Base-by-base conservation (phyloP, 2,329 filamentous ascomycete genomes). In the Westerdykella ornata region DNA sequence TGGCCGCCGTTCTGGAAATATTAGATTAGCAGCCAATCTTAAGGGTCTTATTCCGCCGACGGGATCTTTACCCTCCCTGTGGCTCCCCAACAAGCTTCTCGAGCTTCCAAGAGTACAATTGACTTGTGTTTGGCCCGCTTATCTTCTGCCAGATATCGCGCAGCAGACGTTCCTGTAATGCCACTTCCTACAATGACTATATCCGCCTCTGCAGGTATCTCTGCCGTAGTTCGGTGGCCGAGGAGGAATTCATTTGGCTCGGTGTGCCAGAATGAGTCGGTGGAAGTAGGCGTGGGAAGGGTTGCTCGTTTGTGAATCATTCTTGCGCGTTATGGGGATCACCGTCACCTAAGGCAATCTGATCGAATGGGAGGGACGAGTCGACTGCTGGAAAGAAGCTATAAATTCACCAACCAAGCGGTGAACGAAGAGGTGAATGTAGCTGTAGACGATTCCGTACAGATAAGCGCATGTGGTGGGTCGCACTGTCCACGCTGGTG, bases 1-100 rank as follows among this genome's bases (percentile, higher is more conserved):
- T 90, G 85, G 29, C 72, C 71, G 31, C 73, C 73, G 52, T 76
- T 70, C 69, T 74, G n/a, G 29, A 7, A 13, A 14, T 3, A 33
- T 33, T 8, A 13, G 11, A 33, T 19, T 12, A 18, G 16, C 14
- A 15, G 14, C 26, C 14, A 13, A 33, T 33, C 8, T 16, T 7
- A 17, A 29, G 41, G 38, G 12, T 30, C 15, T 11, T 16, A 33
- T 12, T 8, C 30, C 12, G 36, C 29, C 5, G 72, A 33, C 7
- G n/a, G 30, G 16, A 7, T 9, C 30, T 79, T 72, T 57, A 85
- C 82, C 57, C 85, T 69, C n/a, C 85, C 85, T 1, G 85, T 90
- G n/a, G 85, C 85, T 14, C 85, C 85, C 77, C 78, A 88, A 57
- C 85, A 89, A 3, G 81, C 84, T 68, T 89, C 85, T 53, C 85